Evolutionary conservation across 2,329 filamentous ascomycete species (phyloP).

Genomic region (Colletotrichum cereale): DNA sequence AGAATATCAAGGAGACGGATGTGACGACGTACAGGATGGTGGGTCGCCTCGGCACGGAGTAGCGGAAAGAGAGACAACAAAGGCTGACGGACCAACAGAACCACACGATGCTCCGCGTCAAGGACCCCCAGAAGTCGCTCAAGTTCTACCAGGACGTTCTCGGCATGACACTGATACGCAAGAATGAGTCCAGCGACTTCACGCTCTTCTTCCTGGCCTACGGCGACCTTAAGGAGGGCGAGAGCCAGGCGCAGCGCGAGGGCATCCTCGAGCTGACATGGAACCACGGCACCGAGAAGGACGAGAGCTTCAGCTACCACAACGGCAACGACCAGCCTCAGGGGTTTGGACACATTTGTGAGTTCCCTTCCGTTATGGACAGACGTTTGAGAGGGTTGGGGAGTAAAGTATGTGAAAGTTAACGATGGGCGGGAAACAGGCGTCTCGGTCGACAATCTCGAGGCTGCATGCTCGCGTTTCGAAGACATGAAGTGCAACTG

Average conservation of each 20-base stretch:
- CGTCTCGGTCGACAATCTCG: constrained; percentile 87
- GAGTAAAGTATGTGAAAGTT: neutral
- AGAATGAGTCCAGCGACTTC: constrained; percentile 79
- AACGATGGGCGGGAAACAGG: constrained; percentile 55
- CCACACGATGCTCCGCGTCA: constrained; percentile 96
- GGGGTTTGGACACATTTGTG: constrained; percentile 94
- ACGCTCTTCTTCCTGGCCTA: constrained; percentile 96
- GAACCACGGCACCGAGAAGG: constrained; percentile 87
- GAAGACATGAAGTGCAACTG: constrained; percentile 85
- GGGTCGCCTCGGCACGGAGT: neutral
- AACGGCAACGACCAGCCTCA: constrained; percentile 92
- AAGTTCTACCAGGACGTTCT: constrained; percentile 88
- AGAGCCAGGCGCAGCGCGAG: constrained; percentile 76
- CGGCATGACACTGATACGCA: constrained; percentile 87
- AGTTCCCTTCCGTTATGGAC: constrained; percentile 48
- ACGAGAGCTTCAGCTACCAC: constrained; percentile 87
- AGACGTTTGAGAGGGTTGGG: neutral
- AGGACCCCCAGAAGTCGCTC: constrained; percentile 79
- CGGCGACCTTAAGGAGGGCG: constrained; percentile 61
- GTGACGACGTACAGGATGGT: constrained; percentile 79
- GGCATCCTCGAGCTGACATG: constrained; percentile 92
- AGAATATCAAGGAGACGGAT: constrained; percentile 79
- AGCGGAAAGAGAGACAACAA: neutral
- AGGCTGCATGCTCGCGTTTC: constrained; percentile 87
- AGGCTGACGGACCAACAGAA: constrained; percentile 63